Base-by-base conservation (phyloP, 2,329 filamentous ascomycete genomes). In the Sporothrix inflata region DNA sequence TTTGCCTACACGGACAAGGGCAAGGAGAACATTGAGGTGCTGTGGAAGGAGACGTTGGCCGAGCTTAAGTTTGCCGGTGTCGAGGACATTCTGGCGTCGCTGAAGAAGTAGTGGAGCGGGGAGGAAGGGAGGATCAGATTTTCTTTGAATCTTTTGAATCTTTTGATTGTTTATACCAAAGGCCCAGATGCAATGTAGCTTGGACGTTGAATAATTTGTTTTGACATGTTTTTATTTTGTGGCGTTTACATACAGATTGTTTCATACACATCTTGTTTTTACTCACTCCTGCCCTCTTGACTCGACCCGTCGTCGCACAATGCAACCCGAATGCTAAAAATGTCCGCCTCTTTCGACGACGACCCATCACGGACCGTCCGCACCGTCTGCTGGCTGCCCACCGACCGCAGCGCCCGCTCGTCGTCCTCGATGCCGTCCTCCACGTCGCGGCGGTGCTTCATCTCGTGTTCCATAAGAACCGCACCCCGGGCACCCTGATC, bases 21-120 rank as follows among this genome's bases (percentile, higher is more conserved):
- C 0, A 77, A 78, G 24, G 74, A 75, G 1, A 72, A 81, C n/a
- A 80, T 74, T 16, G 77, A 83, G 3, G 76, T 75, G 34, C 71
- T 84, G 4, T 85, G 82, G 83, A 74, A 79, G 1, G 81, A 83
- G 75, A 83, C 81, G 7, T 71, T 83, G 61, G 70, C 74, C 1
- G 79, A 80, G 53, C 77, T 83, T n/a, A 76, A 77, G 0, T 83
- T 83, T 75, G 79, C 77, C 1, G 27, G 55, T 16, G 68, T 49
- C 27, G 53, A 61, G 1, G 42, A 27, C 5, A 70, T 70, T 24
- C 21, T 70, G 34, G 27, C 24, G 38, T 49, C 40, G 12, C 27
- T 70, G 68, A 51, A 45, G 14, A 30, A 70, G 27, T 70, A n/a
- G n/a, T n/a, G n/a, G n/a, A n/a, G n/a, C n/a, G n/a, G n/a, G n/a